A percentile compares a stretch with the other conserved stretches of the same genome.
These are phyloP conservation scores for Neophaeococcomyces mojaviensis DNA, from an alignment of 2,329 filamentous ascomycete genomes.

Conservation along the genomic window DNA sequence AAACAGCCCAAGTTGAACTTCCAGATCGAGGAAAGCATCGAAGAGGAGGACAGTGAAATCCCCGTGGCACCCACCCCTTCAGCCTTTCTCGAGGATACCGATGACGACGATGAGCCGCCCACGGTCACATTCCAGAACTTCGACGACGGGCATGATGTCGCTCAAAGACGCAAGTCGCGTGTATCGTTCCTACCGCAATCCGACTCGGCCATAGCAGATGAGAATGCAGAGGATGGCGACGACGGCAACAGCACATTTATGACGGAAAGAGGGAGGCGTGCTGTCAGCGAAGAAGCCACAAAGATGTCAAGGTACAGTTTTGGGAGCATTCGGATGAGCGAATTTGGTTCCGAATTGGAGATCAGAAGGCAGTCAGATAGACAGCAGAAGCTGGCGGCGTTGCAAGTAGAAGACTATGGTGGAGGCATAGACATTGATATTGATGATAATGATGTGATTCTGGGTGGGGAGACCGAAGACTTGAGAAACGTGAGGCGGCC, in stretches of 20 bases:
- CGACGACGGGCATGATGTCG: background rate
- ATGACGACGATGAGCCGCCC: constrained; percentile 15
- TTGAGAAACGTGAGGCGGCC: constrained; percentile 13
- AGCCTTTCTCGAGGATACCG: constrained; percentile 14
- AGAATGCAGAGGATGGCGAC: constrained; percentile 29
- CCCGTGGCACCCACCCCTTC: constrained; percentile 20
- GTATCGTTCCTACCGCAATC: constrained; percentile 26
- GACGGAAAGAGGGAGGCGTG: constrained; percentile 38
- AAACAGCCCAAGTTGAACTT: constrained; percentile 27
- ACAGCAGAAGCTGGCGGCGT: constrained; percentile 9
- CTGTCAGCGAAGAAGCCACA: constrained; percentile 31
- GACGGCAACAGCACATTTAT: constrained; percentile 18
- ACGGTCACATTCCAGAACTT: constrained; percentile 20
- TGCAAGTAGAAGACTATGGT: constrained; percentile 35
- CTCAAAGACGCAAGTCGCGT: background rate
- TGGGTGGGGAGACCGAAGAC: constrained; percentile 22
- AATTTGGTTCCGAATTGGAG: constrained; percentile 40
- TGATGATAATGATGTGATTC: constrained; percentile 27
- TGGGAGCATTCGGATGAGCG: constrained; percentile 38
- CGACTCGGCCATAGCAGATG: constrained; percentile 26
- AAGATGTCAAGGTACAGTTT: constrained; percentile 38
- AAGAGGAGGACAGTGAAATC: constrained; percentile 38
- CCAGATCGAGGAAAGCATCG: constrained; percentile 37
- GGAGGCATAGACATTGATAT: constrained; percentile 33
- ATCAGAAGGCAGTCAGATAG: constrained; percentile 21